Base-by-base conservation (phyloP, 2,329 filamentous ascomycete genomes). In the Knoxdaviesia capensis region DNA sequence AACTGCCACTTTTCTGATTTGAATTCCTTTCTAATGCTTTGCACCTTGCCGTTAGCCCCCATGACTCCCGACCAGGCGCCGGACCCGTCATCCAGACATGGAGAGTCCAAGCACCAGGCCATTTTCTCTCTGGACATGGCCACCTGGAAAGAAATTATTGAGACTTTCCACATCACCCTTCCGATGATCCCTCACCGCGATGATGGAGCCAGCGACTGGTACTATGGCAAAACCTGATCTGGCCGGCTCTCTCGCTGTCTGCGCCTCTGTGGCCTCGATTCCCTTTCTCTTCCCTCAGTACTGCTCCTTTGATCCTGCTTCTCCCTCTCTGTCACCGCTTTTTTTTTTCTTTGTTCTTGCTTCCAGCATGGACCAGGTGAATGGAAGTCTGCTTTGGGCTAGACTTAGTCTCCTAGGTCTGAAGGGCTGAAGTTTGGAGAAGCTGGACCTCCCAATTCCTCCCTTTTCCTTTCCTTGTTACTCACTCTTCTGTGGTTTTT, bases 71-170 rank as follows among this genome's bases (percentile, higher is more conserved):
- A 20, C 20, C 20, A 20, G 20, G 20, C 3, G 20, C 20, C 20
- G 20, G 20, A 20, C 20, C 20, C 20, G 2, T 20, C 20, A 20
- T 20, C 20, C 20, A 20, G 20, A 20, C 20, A 20, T 20, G 20
- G 20, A 20, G 20, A 20, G 20, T 20, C 20, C 20, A 20, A 20
- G 50, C 80, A 90, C 47, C 90, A 98, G 59, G 83, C 87, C 8
- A 79, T 98, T 28, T 74, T 96, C 54, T 79, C 81, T 8, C 72
- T 98, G 47, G 86, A 96, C 50, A 90, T 86, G 64, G 68, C 73
- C 1, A 82, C 73, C 0, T 98, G 88, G 88, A 64, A 74, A 49
- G 71, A 82, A 20, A 66, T 94, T 38, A 78, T 93, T 40, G 58
- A 80, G 7, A 74, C 73, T 0, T 92, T 87, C 52, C 64, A 79